Evolutionary conservation across 108 stramenopile genomes (phyloP), one percentile per base, ranked within the genome.

Genomic region (Pseudonitzschia pungens): DNA sequence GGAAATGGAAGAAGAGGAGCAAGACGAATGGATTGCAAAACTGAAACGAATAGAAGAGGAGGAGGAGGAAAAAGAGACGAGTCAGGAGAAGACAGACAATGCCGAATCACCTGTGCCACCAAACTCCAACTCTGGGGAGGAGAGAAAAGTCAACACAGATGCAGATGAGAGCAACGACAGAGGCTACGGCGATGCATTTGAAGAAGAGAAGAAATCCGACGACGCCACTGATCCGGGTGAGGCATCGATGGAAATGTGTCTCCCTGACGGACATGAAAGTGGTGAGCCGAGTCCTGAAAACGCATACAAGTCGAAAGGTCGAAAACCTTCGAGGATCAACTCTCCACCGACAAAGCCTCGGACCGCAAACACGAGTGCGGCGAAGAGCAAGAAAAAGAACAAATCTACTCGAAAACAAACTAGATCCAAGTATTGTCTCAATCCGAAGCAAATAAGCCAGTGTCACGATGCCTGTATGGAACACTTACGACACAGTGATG

Each of bases 401-500:
- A 68, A 44, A 31, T 14, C 36, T 16, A 58, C 51, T 48, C 21
- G 54, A 43, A 44, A 74, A 32, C 41, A 75, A 29, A 69, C 26
- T 26, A 50, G 42, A 43, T 18, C 29, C 22, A 87, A 85, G 36
- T 91, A 83, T 56, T 77, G 89, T 48, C 72, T 93, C 53, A 84
- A 73, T 29, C 75, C 77, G 16, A 72, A 87, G 21, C 86, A 91
- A 78, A 88, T 92, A 51, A 73, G 73, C 10, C 58, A 78, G 48
- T 92, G 90, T 79, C 72, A 80, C 68, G 74, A 77, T 57, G 90
- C 92, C 51, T 82, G 84, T 36, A 83, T 86, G 67, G 90, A 89
- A 18, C 92, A 92, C 81, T n/a, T 95, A 86, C 77, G 90, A 95
- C 40, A 82, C 75, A 32, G 90, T 95, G 10, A 91, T 95, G 89